Evolutionary conservation across 2,329 filamentous ascomycete species (phyloP), one percentile per base, ranked within the genome.

Genomic region (Didymosphaeria variabile): DNA sequence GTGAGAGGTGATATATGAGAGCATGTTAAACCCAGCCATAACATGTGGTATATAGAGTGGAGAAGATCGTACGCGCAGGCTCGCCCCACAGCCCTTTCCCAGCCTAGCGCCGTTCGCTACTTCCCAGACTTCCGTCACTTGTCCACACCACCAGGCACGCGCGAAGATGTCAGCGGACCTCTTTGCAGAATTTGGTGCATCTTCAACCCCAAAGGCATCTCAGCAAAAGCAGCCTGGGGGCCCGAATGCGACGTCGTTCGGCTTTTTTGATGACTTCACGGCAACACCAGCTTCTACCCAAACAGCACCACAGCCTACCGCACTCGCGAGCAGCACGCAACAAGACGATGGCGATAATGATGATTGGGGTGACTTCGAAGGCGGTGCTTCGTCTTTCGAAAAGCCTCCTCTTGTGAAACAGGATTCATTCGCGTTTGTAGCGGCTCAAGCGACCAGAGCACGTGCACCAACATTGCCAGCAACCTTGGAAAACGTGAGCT

Each of bases 331-430:
- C 54, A 6, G 54, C 38, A 13, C 31, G 26, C 40, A 55, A 36
- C 53, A 55, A 32, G 31, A 46, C n/a, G 53, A n/a, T 15, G 73
- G 72, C 40, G 73, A 77, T 8, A 69, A 70, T 23, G 78, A 80
- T 60, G 78, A 79, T 31, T 80, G 76, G 76, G 78, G 78, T n/a
- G 78, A 80, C 44, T 80, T 80, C 53, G 77, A 79, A 59, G 77
- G 72, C 47, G 71, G 65, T 3, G 51, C 73, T 15, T 63, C 70
- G 8, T 45, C 63, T 15, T 52, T 61, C 9, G 61, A 67, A 32
- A 60, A 67, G 19, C 61, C 61, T 29, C 50, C 58, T 7, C 40
- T 45, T 2, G n/a, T 60, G 13, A 66, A 66, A 26, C 61, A 66
- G 23, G 67, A 72, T 57, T 65, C 66, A 12, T 70, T 71, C 32